These are phyloP conservation scores for Hydnomerulius pinastri DNA, from an alignment of 768 basidiomycete species.

Conservation along the genomic window DNA sequence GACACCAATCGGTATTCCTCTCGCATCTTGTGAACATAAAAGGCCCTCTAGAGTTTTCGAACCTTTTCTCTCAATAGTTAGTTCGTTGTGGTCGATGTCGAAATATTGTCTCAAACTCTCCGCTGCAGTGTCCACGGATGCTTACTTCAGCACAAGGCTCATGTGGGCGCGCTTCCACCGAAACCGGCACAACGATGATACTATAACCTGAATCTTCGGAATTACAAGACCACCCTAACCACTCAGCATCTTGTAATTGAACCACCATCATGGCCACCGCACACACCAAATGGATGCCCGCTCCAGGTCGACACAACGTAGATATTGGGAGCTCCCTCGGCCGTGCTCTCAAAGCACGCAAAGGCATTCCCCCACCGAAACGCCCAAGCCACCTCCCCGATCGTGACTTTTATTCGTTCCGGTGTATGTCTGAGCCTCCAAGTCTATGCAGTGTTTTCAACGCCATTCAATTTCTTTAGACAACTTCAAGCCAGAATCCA, in stretches of 20 bases:
- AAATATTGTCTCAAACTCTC: too few relatives aligned
- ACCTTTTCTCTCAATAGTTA: too few relatives aligned
- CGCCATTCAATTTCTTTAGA: constrained; percentile 44
- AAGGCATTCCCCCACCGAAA: constrained; percentile 47
- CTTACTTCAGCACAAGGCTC: constrained; percentile 31
- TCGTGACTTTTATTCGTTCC: constrained; percentile 74
- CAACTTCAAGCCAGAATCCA: constrained; percentile 72
- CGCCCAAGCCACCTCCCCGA: constrained; percentile 49
- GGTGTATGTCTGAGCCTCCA: constrained; percentile 51
- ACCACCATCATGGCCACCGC: constrained; percentile 46
- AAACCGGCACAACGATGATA: not conserved
- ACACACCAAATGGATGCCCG: constrained; percentile 55
- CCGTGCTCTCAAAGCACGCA: constrained; percentile 70
- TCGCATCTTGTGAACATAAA: too few relatives aligned
- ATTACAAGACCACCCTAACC: constrained; percentile 18
- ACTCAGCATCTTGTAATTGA: constrained; percentile 21
- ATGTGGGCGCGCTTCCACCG: too few relatives aligned
- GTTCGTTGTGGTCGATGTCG: too few relatives aligned
- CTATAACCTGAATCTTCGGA: not conserved
- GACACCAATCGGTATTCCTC: not conserved
- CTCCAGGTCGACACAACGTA: constrained; percentile 59
- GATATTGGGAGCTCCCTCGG: constrained; percentile 61
- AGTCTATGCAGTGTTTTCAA: not conserved
- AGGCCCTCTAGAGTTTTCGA: too few relatives aligned
- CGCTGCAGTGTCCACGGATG: constrained; percentile 9